These are phyloP conservation scores for Mrakia gelida DNA, from an alignment of 768 basidiomycete genomes.

Conservation along the genomic window DNA sequence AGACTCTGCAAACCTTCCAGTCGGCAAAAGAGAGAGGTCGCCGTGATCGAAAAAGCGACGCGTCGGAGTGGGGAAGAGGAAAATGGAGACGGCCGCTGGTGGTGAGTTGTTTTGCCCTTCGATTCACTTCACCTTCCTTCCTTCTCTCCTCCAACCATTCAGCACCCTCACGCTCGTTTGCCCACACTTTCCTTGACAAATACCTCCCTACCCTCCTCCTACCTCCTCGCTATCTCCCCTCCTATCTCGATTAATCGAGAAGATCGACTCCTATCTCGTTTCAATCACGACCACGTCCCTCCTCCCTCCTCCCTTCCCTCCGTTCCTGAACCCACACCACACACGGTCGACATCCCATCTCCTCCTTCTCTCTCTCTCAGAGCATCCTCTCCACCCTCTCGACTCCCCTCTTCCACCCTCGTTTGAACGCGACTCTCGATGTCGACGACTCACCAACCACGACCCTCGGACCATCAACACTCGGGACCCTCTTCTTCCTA, in stretches of 20 bases:
- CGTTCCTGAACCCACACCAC: not conserved
- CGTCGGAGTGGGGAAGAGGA: too few relatives aligned
- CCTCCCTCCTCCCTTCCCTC: not conserved
- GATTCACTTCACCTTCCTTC: not conserved
- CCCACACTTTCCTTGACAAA: not conserved
- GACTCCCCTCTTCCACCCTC: not conserved
- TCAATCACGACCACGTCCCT: not conserved
- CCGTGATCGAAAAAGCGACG: too few relatives aligned
- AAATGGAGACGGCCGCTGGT: too few relatives aligned
- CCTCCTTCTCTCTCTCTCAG: not conserved
- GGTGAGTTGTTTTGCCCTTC: not conserved
- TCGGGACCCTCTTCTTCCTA: not conserved
- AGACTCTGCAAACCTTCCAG: too few relatives aligned
- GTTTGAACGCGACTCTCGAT: not conserved
- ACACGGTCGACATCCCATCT: too few relatives aligned
- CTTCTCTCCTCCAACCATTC: not conserved
- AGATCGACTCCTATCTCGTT: not conserved
- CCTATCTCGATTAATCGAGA: not conserved
- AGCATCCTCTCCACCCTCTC: not conserved
- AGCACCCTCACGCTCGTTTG: not conserved
- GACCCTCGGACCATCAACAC: not conserved
- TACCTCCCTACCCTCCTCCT: not conserved
- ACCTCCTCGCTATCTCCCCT: not conserved
- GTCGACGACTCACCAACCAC: not conserved
- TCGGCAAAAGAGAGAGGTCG: too few relatives aligned